phyloP scores from a whole-genome alignment of 306 rosid species.

The Sphenostylis stenocarpa region DNA sequence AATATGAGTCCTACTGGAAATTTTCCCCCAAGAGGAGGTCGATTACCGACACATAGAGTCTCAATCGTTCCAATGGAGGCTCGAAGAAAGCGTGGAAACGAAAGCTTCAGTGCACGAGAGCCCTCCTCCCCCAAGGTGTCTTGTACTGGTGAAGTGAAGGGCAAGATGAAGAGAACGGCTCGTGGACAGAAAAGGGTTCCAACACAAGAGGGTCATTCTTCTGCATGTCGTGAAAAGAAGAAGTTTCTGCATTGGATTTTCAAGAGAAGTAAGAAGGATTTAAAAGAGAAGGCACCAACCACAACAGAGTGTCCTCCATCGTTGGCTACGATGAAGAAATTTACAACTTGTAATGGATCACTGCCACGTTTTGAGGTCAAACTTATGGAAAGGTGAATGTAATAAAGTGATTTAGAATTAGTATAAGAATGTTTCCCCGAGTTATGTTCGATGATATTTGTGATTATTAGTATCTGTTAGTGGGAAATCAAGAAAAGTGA shows the following conservation, averaged over 20 bases:
- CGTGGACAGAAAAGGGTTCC: background rate
- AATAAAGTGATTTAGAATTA: background rate
- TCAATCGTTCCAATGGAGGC: slow-evolving; percentile 45
- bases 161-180: slow-evolving; percentile 21
- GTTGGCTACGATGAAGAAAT: slow-evolving; percentile 33
- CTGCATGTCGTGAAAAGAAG: slow-evolving; percentile 16
- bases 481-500: too few relatives aligned
- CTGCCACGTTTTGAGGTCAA: slow-evolving; percentile 18
- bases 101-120: slow-evolving; percentile 35
- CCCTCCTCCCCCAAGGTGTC: slow-evolving; percentile 55
- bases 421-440: background rate
- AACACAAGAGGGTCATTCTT: background rate
- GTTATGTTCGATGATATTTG: too few relatives aligned
- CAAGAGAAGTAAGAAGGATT: background rate
- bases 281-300: slow-evolving; percentile 2
- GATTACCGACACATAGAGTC: background rate
- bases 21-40: background rate
- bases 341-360: slow-evolving; percentile 27
- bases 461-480: too few relatives aligned
- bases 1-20: slow-evolving; percentile 34
- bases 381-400: slow-evolving; percentile 6
- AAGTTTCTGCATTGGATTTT: background rate
- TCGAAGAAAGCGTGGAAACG: slow-evolving; percentile 28
- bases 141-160: slow-evolving; percentile 46
- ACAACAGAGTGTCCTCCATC: slow-evolving; percentile 19